Conservation (phyloP, 805 yeast species). For the Saccharomyces mikatae region DNA sequence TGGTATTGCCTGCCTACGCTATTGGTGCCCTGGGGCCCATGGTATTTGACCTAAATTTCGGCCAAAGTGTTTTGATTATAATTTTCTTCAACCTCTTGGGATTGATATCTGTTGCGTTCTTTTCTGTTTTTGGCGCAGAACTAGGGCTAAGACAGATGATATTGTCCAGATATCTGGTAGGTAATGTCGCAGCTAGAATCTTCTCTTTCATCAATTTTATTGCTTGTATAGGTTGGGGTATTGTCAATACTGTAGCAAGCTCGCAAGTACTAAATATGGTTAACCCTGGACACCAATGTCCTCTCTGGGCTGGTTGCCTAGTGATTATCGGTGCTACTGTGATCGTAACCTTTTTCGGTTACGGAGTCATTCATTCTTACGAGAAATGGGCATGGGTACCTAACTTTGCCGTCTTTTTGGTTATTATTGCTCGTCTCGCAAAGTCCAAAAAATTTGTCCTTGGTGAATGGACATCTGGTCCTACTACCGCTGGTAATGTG, state of each 20-base stretch:
- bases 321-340: constrained; percentile 62
- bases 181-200: constrained; percentile 66
- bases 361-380: constrained; percentile 68
- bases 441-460: constrained; percentile 55
- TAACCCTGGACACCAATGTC: constrained; percentile 50
- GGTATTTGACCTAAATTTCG: constrained; percentile 60
- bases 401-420: constrained; percentile 60
- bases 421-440: constrained; percentile 69
- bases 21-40: constrained; percentile 66
- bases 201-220: constrained; percentile 70
- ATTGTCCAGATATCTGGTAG: constrained; percentile 67
- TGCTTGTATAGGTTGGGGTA: constrained; percentile 94
- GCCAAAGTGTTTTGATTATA: constrained; percentile 59
- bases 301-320: constrained; percentile 88
- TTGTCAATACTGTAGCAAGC: constrained; percentile 82
- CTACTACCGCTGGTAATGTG: constrained; percentile 64
- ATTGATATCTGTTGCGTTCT: constrained; percentile 69
- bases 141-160: constrained; percentile 87
- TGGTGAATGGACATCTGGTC: constrained; percentile 47
- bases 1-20: constrained; percentile 76
- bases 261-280: constrained; percentile 78
- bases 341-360: constrained; percentile 74
- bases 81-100: constrained; percentile 72
- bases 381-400: constrained; percentile 91
- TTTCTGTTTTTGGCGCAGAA: constrained; percentile 74